A percentile compares a stretch with the other conserved stretches of the same genome.
These are phyloP conservation scores for Moringa oleifera DNA, from an alignment of 345 rosid species.

Conservation along the genomic window DNA sequence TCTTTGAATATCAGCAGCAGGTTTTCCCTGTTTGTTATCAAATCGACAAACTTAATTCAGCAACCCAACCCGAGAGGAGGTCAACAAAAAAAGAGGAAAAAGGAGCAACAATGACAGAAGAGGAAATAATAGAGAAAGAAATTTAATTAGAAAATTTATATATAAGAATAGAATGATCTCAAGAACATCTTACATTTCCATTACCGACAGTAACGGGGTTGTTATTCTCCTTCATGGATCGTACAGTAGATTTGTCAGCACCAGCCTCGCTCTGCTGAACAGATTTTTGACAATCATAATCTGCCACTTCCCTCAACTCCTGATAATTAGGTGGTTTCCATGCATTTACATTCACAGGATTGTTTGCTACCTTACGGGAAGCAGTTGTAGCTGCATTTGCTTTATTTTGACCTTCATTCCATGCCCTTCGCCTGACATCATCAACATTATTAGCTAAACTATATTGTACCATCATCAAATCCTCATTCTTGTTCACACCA, in stretches of 20 bases:
- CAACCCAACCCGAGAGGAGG: background rate
- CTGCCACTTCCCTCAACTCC: slow-evolving; percentile 39
- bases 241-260: slow-evolving; percentile 29
- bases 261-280: slow-evolving; percentile 27
- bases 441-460: slow-evolving; percentile 27
- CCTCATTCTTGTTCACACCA: slow-evolving; percentile 36
- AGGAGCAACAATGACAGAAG: background rate
- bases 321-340: slow-evolving; percentile 46
- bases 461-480: slow-evolving; percentile 36
- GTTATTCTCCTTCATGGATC: slow-evolving; percentile 35
- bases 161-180: slow-evolving; percentile 6
- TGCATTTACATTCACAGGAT: slow-evolving; percentile 44
- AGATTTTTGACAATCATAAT: slow-evolving; percentile 34
- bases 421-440: slow-evolving; percentile 26
- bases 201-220: slow-evolving; percentile 31
- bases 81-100: too few relatives aligned
- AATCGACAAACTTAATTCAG: slow-evolving; percentile 14
- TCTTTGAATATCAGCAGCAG: slow-evolving; percentile 26
- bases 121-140: slow-evolving; percentile 1
- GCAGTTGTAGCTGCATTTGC: slow-evolving; percentile 29
- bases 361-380: slow-evolving; percentile 34
- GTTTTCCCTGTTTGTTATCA: slow-evolving; percentile 43
- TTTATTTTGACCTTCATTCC: slow-evolving; percentile 28
- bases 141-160: slow-evolving; percentile 1
- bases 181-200: slow-evolving; percentile 58